Percentiles rank a stretch among this genome's conserved stretches.
Evolutionary conservation across 768 basidiomycete genomes (phyloP).

Genomic region (Cubamyces sp.): DNA sequence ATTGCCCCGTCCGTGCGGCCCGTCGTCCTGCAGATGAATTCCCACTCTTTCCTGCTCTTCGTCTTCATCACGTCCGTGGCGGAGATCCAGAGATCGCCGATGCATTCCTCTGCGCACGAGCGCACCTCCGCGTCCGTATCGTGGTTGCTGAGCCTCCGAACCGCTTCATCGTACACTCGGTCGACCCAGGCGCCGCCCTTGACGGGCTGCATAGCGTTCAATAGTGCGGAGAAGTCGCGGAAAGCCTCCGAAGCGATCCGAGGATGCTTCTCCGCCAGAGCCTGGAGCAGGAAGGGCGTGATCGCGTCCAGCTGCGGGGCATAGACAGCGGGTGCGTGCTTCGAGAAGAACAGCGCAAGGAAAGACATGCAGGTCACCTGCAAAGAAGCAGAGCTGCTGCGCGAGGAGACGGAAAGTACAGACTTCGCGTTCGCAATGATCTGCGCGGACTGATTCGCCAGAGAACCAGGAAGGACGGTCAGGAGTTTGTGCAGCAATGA

Average conservation of each 20-base stretch:
- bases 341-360: constrained; percentile 80
- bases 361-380: constrained; percentile 87
- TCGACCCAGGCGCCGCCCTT: constrained; percentile 70
- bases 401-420: constrained; percentile 67
- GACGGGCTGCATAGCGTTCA: constrained; percentile 75
- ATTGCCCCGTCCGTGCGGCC: constrained; percentile 79
- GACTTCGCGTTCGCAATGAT: constrained; percentile 68
- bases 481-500: constrained; percentile 75
- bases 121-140: constrained; percentile 94
- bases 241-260: constrained; percentile 89
- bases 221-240: constrained; percentile 81
- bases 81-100: constrained; percentile 87
- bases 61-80: constrained; percentile 71
- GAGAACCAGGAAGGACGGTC: constrained; percentile 79
- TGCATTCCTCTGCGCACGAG: constrained; percentile 75
- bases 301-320: constrained; percentile 62
- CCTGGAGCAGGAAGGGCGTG: constrained; percentile 74
- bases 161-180: constrained; percentile 73
- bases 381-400: constrained; percentile 78
- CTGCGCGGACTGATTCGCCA: constrained; percentile 67
- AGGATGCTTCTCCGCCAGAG: constrained; percentile 82
- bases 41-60: constrained; percentile 80
- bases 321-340: constrained; percentile 67
- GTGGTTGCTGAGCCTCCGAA: constrained; percentile 68
- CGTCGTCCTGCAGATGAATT: constrained; percentile 68